Evolutionary conservation across 2,329 filamentous ascomycete genomes (phyloP).

Genomic region (Alternaria incomplexa): DNA sequence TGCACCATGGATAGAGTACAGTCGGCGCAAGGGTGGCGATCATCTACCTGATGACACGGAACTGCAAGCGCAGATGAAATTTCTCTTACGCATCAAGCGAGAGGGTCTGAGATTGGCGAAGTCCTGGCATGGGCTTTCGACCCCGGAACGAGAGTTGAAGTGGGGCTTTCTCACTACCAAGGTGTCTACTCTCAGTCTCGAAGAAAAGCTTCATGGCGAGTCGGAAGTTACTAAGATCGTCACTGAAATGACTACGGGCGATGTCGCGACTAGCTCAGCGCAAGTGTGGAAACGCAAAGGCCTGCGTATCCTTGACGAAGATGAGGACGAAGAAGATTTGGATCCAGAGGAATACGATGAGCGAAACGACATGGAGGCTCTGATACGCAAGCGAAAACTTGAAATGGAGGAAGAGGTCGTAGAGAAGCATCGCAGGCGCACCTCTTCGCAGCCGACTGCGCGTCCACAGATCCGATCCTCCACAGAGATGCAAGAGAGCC

Average conservation of each 20-base stretch:
- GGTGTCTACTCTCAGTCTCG: slow-evolving; percentile 45
- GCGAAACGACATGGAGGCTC: slow-evolving; percentile 40
- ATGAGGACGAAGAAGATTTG: slow-evolving; percentile 43
- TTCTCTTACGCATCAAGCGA: slow-evolving; percentile 45
- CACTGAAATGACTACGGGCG: slow-evolving; percentile 35
- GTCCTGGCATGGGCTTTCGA: slow-evolving; percentile 52
- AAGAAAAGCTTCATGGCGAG: slow-evolving; percentile 51
- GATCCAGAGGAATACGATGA: slow-evolving; percentile 27
- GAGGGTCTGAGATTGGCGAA: slow-evolving; percentile 34
- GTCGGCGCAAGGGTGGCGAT: slow-evolving; percentile 12
- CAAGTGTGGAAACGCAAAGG: slow-evolving; percentile 58
- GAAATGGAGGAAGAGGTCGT: slow-evolving; percentile 25
- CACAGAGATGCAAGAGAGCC: background rate
- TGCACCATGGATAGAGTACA: slow-evolving; percentile 56
- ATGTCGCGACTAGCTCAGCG: slow-evolving; percentile 49
- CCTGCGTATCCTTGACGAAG: slow-evolving; percentile 54
- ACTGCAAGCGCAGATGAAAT: slow-evolving; percentile 37
- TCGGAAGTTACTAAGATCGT: slow-evolving; percentile 47
- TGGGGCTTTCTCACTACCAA: slow-evolving; percentile 58
- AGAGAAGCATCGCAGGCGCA: slow-evolving; percentile 1
- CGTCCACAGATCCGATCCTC: background rate
- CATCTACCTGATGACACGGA: slow-evolving; percentile 23
- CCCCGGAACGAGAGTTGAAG: slow-evolving; percentile 49
- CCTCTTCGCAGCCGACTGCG: background rate
- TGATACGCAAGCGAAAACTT: slow-evolving; percentile 49